Conservation (phyloP, 352 stramenopile genomes). For the Pythium brachiatum region DNA sequence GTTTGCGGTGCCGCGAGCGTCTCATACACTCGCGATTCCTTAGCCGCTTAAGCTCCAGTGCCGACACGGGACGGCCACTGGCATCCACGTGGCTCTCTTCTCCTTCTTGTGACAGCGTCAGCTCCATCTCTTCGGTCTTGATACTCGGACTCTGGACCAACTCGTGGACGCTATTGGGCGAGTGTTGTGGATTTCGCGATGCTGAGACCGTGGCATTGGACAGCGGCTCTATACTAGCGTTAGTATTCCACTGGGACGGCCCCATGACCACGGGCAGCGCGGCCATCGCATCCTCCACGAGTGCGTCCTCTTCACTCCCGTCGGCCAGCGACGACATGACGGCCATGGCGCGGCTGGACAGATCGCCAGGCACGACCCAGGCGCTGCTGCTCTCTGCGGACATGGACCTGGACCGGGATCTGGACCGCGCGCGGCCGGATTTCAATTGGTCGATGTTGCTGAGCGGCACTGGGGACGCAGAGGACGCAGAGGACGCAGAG, state of each 20-base stretch:
- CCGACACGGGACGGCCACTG: not conserved
- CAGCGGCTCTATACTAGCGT: not conserved
- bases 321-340: not conserved
- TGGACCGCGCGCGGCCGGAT: not conserved
- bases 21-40: constrained; percentile 30
- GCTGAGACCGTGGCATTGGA: not conserved
- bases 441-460: not conserved
- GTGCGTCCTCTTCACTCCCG: constrained; percentile 1
- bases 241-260: not conserved
- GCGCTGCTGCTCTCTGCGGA: not conserved
- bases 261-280: constrained; percentile 8
- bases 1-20: constrained; percentile 15
- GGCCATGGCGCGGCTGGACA: not conserved
- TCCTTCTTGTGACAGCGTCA: not conserved
- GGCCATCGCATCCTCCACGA: constrained; percentile 1
- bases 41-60: constrained; percentile 25
- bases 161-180: constrained; percentile 17
- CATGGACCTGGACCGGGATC: constrained; percentile 1
- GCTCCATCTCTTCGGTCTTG: constrained; percentile 16
- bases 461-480: not conserved
- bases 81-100: not conserved
- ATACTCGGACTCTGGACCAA: not conserved
- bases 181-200: constrained; percentile 1
- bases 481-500: not conserved
- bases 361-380: not conserved